Evolutionary conservation across 75 land plant genomes (phyloP), one percentile per base, ranked within the genome.

Genomic region (Selaginella moellendorffii): DNA sequence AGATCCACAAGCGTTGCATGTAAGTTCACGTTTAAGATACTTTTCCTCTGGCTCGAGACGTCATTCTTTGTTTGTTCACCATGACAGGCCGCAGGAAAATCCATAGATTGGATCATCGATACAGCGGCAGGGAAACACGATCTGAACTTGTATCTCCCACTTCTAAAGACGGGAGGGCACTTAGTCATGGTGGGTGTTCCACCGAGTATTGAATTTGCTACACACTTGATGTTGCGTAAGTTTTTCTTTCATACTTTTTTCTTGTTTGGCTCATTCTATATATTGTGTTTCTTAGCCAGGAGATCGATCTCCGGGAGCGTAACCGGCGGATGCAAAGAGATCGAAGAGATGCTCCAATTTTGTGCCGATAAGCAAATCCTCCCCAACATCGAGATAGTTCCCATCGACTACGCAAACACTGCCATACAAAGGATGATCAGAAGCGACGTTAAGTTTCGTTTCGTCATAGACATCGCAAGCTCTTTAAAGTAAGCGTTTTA

Each of bases 271-370:
- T n/a, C n/a, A n/a, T n/a, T n/a, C n/a, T n/a, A n/a, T n/a, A n/a
- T 5, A 36, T 14, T 36, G 14, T 36, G 14, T 5, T 36, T 36
- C 46, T 36, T 36, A 36, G 46, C 5, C 10, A 36, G 5, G 46
- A 36, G 46, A 36, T 5, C 46, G 10, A 36, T 36, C 14, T 5
- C 46, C 14, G 83, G 91, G 0, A 87, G 83, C 64, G 56, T 82
- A 60, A 79, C 73, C 17, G 87, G 87, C 14, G 78, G 84, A 8
- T 71, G 78, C 9, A 64, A 69, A 29, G 84, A 86, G 66, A 84
- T 82, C 18, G 78, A 86, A 62, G 82, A 86, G 54, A 86, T 86
- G 90, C 28, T 86, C 72, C 78, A 84, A 53, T 62, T 80, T 51
- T 84, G 91, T 52, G 88, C 73, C 12, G 70, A 87, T 24, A 59